phyloP scores from a whole-genome alignment of 208 protist genomes.

The Leishmania tarentolae region DNA sequence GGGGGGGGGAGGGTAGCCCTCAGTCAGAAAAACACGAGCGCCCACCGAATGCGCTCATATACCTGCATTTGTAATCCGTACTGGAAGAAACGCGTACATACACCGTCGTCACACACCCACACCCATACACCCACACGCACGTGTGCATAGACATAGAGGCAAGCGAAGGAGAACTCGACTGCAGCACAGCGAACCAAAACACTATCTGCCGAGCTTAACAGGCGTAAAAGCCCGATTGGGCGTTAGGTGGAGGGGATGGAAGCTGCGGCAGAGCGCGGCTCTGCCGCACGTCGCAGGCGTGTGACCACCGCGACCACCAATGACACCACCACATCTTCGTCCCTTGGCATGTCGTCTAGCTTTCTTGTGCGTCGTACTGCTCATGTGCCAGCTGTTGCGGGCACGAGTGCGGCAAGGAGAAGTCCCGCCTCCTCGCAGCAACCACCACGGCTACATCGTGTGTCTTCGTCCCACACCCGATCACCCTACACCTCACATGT shows the following conservation, averaged over 20 bases:
- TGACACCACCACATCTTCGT: slow-evolving; percentile 9
- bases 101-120: background rate
- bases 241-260: background rate
- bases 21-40: background rate
- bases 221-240: too few relatives aligned
- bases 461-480: background rate
- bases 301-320: background rate
- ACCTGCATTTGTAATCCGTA: background rate
- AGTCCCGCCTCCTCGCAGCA: background rate
- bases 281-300: background rate
- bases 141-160: background rate
- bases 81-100: too few relatives aligned
- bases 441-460: background rate
- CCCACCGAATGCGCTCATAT: background rate
- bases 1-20: background rate
- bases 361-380: slow-evolving; percentile 13
- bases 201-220: too few relatives aligned
- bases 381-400: background rate
- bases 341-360: slow-evolving; percentile 3
- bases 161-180: background rate
- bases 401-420: too few relatives aligned
- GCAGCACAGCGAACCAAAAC: background rate
- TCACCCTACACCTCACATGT: slow-evolving; percentile 7
- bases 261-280: background rate
- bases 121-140: background rate